phyloP scores from a whole-genome alignment of 163 green algal species.

The Volvox carteri region DNA sequence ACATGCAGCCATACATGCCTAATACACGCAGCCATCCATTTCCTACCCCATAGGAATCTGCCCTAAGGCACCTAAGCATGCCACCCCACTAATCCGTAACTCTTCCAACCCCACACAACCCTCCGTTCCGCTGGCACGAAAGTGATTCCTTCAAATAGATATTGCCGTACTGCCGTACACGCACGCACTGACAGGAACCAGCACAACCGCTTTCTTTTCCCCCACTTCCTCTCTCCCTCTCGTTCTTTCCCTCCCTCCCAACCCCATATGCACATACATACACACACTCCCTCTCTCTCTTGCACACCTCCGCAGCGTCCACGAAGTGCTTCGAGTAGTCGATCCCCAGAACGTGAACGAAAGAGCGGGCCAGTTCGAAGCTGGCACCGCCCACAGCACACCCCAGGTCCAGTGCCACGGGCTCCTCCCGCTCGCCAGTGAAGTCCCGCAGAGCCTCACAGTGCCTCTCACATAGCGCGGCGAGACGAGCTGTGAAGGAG shows the following conservation, averaged over 20 bases:
- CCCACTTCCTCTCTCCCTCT: background rate
- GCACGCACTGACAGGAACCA: too few relatives aligned
- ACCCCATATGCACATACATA: too few relatives aligned
- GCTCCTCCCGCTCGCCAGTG: constrained; percentile 59
- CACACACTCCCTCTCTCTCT: background rate
- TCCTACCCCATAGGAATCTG: too few relatives aligned
- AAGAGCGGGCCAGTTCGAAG: constrained; percentile 78
- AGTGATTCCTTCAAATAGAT: too few relatives aligned
- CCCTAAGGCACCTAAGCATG: too few relatives aligned
- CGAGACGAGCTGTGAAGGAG: constrained; percentile 71
- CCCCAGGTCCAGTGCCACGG: constrained; percentile 78
- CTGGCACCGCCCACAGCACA: constrained; percentile 77
- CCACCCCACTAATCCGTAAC: too few relatives aligned
- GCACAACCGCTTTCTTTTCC: too few relatives aligned
- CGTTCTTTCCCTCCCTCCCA: background rate
- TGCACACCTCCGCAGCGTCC: constrained; percentile 60
- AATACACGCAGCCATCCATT: too few relatives aligned
- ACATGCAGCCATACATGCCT: too few relatives aligned
- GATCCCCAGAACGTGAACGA: constrained; percentile 69
- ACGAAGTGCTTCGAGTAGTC: constrained; percentile 76
- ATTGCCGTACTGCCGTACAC: too few relatives aligned
- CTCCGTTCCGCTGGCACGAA: too few relatives aligned
- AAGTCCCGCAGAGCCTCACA: constrained; percentile 68
- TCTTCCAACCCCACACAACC: too few relatives aligned
- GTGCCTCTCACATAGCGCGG: constrained; percentile 68